phyloP scores from a whole-genome alignment of 2,329 filamentous ascomycete genomes.

The Aspergillus carbonarius region DNA sequence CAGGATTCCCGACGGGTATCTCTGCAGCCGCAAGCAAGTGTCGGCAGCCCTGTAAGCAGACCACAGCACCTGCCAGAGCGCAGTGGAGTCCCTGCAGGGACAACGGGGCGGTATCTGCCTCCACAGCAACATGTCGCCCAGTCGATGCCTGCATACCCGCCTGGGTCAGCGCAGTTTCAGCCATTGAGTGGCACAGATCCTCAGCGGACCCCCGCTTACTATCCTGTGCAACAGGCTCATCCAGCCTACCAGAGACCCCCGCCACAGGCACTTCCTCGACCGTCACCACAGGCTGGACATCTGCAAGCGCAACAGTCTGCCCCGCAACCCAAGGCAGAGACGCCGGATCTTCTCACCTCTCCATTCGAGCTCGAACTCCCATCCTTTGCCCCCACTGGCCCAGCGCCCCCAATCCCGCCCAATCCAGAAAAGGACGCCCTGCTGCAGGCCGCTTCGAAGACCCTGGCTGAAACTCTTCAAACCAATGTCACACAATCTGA shows the following conservation, averaged over 20 bases:
- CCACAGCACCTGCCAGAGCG: slow-evolving; percentile 32
- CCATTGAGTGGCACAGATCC: slow-evolving; percentile 14
- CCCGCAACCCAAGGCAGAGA: slow-evolving; percentile 34
- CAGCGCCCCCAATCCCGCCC: slow-evolving; percentile 83
- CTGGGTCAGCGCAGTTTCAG: slow-evolving; percentile 18
- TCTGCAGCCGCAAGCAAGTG: slow-evolving; percentile 12
- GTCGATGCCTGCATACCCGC: slow-evolving; percentile 16
- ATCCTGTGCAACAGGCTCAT: slow-evolving; percentile 21
- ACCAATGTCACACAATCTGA: slow-evolving; percentile 70
- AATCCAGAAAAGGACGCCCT: slow-evolving; percentile 95
- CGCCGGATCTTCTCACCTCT: slow-evolving; percentile 61
- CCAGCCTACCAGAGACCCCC: slow-evolving; percentile 31
- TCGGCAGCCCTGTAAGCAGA: slow-evolving; percentile 10
- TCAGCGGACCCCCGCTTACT: slow-evolving; percentile 19
- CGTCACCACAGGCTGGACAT: slow-evolving; percentile 16
- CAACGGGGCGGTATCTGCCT: slow-evolving; percentile 10
- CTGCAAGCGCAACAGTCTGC: slow-evolving; percentile 19
- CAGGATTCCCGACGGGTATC: slow-evolving; percentile 20
- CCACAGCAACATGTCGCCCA: slow-evolving; percentile 18
- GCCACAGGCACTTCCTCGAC: slow-evolving; percentile 27
- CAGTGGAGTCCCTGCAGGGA: slow-evolving; percentile 21
- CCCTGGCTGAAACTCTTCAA: slow-evolving; percentile 67
- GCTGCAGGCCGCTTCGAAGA: slow-evolving; percentile 70
- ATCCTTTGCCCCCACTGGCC: slow-evolving; percentile 41
- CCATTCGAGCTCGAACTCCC: slow-evolving; percentile 61